phyloP scores from a whole-genome alignment of 2,329 filamentous ascomycete species.

The Ilyonectria robusta region DNA sequence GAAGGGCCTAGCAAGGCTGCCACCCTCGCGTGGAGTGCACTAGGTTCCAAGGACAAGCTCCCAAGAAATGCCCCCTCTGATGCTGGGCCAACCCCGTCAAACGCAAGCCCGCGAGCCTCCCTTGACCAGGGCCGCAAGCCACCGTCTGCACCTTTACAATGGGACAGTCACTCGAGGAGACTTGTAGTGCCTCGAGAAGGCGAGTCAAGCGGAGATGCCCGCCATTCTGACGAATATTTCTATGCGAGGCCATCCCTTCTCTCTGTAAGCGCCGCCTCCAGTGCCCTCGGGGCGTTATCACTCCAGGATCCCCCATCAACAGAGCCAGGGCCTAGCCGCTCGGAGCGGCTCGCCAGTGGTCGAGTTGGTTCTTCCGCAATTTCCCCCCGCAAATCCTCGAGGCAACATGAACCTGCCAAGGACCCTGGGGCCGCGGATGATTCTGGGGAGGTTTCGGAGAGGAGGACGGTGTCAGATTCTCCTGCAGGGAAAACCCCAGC shows the following conservation, averaged over 20 bases:
- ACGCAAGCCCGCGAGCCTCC: slow-evolving; percentile 42
- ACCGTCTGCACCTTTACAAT: slow-evolving; percentile 57
- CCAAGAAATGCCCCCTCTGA: slow-evolving; percentile 47
- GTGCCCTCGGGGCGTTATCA: slow-evolving; percentile 60
- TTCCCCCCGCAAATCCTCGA: slow-evolving; percentile 36
- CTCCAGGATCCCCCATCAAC: slow-evolving; percentile 42
- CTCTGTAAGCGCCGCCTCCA: slow-evolving; percentile 70
- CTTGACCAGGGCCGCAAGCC: slow-evolving; percentile 53
- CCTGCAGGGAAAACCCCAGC: slow-evolving; percentile 35
- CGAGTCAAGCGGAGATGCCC: slow-evolving; percentile 50
- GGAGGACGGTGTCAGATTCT: slow-evolving; percentile 33
- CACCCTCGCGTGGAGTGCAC: slow-evolving; percentile 71
- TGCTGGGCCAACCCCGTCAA: slow-evolving; percentile 36
- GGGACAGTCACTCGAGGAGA: slow-evolving; percentile 70
- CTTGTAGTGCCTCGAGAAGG: slow-evolving; percentile 59
- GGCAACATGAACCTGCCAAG: slow-evolving; percentile 32
- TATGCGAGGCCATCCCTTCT: slow-evolving; percentile 60
- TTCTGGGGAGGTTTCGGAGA: slow-evolving; percentile 40
- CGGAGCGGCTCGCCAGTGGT: slow-evolving; percentile 31
- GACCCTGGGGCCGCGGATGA: slow-evolving; percentile 40
- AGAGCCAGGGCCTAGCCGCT: slow-evolving; percentile 36
- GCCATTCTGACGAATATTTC: slow-evolving; percentile 59
- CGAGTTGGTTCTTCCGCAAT: slow-evolving; percentile 30
- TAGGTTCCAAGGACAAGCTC: slow-evolving; percentile 58
- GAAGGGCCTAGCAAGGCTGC: slow-evolving; percentile 76